Evolutionary conservation across 1,284 basidiomycete species (phyloP), one percentile per base, ranked within the genome.

Genomic region (Sparassis latifolia): DNA sequence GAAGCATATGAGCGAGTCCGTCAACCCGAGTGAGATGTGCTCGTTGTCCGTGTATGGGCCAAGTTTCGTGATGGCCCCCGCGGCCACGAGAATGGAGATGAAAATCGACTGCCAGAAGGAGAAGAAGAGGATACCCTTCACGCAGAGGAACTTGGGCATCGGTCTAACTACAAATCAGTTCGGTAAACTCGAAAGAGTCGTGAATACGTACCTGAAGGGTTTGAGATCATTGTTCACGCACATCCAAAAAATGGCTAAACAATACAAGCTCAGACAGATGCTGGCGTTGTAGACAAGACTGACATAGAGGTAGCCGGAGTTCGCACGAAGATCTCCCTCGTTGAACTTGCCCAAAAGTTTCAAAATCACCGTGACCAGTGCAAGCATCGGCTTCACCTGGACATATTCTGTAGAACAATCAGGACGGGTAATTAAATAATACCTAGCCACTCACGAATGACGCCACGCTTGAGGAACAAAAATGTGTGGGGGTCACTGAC

Each of bases 111-210:
- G 96, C 96, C 96, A 99, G 73, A 99, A 99, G 0, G 89, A 95
- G 70, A 97, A 96, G 76, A 98, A 97, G 42, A 99, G 78, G 58
- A 99, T 95, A 45, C 93, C 94, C 66, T 99, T 98, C 61, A 99
- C 92, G 66, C 94, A 98, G 29, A 99, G 82, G 69, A 99, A 99
- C 68, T 97, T 97, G 5, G 93, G 92, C 67, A 89, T 78, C 0
- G 87, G 86, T 38, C 84, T 86, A 55, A 7, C 51, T 20, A 5
- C 4, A 12, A 35, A 5, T 44, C 10, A 10, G n/a, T 20, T 20
- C 20, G 20, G 20, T 20, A 20, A 20, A 20, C 20, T 20, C 20
- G 20, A 20, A 20, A 20, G 20, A 20, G 20, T 20, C 20, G 44
- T 33, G n/a, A 54, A 58, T 42, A 75, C 79, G 56, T 64, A 86